A percentile compares a stretch with the other conserved stretches of the same genome.
phyloP scores from a whole-genome alignment of 495 filamentous ascomycete genomes.

The Filosporella fistucella region DNA sequence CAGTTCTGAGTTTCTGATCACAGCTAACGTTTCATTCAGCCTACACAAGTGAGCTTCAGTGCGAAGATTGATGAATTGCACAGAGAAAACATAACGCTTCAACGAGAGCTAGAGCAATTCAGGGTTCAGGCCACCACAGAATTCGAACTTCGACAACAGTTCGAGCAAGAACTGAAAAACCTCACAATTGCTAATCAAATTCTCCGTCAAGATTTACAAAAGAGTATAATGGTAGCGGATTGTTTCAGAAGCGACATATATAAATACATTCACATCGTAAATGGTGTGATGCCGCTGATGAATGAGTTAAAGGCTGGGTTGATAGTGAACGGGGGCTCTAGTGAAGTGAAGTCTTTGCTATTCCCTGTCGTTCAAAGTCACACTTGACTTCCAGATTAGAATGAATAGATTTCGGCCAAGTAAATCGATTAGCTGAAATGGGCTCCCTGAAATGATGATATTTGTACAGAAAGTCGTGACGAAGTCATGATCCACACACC shows the following conservation, averaged over 20 bases:
- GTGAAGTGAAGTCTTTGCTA: background rate
- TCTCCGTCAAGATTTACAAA: background rate
- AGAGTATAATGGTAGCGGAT: background rate
- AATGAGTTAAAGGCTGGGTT: background rate
- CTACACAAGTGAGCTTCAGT: background rate
- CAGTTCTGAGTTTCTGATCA: background rate
- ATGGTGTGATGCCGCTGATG: background rate
- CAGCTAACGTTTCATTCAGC: constrained; percentile 5
- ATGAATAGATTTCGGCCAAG: background rate
- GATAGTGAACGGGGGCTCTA: background rate
- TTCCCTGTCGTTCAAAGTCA: background rate
- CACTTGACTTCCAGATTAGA: background rate
- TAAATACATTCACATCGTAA: constrained; percentile 1
- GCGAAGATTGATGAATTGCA: constrained; percentile 7
- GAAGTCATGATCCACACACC: background rate
- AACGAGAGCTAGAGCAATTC: constrained; percentile 5
- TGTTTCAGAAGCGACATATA: constrained; percentile 2
- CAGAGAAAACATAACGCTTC: background rate
- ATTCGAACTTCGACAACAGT: constrained; percentile 3
- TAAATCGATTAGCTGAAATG: constrained; percentile 3
- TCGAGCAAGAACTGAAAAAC: background rate
- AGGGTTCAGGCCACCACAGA: constrained; percentile 1
- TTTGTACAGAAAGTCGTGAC: too few relatives aligned
- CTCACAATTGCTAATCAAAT: background rate
- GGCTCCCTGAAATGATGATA: background rate